Evolutionary conservation across 352 stramenopile genomes (phyloP).

Genomic region (Elongisporangium undulatum): DNA sequence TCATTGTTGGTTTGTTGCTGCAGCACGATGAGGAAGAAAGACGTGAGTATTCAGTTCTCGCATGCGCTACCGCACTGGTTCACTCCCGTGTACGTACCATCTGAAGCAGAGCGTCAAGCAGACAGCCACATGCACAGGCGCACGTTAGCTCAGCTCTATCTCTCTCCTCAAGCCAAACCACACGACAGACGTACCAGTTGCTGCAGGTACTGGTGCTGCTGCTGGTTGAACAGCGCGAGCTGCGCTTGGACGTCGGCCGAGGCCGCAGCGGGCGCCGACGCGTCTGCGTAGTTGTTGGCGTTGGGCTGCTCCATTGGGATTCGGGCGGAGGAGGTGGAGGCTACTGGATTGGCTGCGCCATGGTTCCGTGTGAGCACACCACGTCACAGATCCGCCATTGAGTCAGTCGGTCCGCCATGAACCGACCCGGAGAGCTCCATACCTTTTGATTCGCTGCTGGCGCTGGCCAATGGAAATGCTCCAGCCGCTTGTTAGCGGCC

Average conservation of each 20-base stretch:
- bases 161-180: background rate
- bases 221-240: conserved; percentile 51
- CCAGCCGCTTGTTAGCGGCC: background rate
- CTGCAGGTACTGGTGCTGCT: conserved; percentile 56
- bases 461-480: background rate
- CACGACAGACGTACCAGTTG: conserved; percentile 32
- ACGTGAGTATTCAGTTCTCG: too few species aligned
- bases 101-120: conserved; percentile 5
- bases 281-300: background rate
- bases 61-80: background rate
- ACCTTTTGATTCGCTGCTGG: background rate
- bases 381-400: background rate
- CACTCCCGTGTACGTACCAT: conserved; percentile 16
- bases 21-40: background rate
- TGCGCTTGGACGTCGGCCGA: conserved; percentile 39
- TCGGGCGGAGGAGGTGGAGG: background rate
- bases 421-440: background rate
- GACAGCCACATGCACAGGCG: background rate
- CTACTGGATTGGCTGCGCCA: background rate
- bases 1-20: conserved; percentile 69
- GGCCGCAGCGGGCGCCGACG: conserved; percentile 15
- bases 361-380: background rate
- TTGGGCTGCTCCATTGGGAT: conserved; percentile 3
- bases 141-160: background rate
- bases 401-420: background rate